A percentile compares a stretch with the other conserved stretches of the same genome.
These are phyloP conservation scores for Geotrichum phurueaensis DNA, from an alignment of 1,139 yeast genomes.

Conservation along the genomic window DNA sequence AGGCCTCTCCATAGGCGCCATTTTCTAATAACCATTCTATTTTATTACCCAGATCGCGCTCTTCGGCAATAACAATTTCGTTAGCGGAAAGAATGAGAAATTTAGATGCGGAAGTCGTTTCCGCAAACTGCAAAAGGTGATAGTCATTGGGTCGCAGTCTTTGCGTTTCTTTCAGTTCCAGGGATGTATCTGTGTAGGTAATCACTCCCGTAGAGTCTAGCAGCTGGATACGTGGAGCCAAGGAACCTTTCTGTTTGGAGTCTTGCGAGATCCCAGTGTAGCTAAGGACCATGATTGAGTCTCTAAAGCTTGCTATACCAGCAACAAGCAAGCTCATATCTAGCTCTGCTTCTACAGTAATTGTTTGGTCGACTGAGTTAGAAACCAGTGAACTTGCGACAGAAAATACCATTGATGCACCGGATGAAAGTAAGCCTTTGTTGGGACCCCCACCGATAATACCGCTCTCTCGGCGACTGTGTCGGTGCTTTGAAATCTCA, in stretches of 20 bases:
- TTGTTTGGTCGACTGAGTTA: constrained; percentile 43
- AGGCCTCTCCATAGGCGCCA: constrained; percentile 56
- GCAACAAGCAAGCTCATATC: constrained; percentile 59
- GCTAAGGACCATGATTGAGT: constrained; percentile 37
- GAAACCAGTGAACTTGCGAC: constrained; percentile 22
- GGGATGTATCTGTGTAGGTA: constrained; percentile 71
- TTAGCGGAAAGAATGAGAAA: constrained; percentile 72
- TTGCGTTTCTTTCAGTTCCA: constrained; percentile 46
- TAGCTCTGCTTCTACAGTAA: constrained; percentile 52
- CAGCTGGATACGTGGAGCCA: constrained; percentile 43
- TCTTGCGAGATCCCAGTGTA: constrained; percentile 29
- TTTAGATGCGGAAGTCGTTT: constrained; percentile 25
- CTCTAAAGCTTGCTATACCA: constrained; percentile 66
- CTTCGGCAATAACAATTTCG: constrained; percentile 74
- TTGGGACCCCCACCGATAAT: neutral
- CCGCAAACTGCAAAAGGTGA: constrained; percentile 38
- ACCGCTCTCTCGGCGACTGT: constrained; percentile 2
- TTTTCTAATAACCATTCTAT: constrained; percentile 64
- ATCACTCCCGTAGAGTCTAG: constrained; percentile 58
- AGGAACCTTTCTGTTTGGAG: constrained; percentile 61
- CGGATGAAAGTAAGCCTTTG: constrained; percentile 18
- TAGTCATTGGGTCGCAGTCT: constrained; percentile 76
- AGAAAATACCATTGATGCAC: constrained; percentile 22
- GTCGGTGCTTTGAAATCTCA: constrained; percentile 14
- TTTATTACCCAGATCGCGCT: constrained; percentile 60